phyloP scores from a whole-genome alignment of 352 stramenopile genomes.

The Phytophthora palmivora region DNA sequence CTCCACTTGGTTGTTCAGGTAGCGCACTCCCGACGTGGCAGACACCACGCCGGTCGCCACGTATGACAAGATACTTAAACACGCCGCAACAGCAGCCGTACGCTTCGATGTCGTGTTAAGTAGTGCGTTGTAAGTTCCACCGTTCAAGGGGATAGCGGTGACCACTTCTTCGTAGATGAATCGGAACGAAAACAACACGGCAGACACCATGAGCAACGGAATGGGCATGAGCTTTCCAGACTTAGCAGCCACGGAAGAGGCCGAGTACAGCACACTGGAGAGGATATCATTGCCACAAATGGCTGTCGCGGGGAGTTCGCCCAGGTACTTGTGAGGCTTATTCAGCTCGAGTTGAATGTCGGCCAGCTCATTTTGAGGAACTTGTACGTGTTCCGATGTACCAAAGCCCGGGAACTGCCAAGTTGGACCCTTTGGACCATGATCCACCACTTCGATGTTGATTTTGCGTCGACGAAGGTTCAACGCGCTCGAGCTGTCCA shows the following conservation, averaged over 20 bases:
- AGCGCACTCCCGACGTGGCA: constrained; percentile 73
- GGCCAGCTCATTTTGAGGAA: constrained; percentile 33
- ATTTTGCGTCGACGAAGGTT: constrained; percentile 49
- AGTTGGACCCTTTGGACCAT: constrained; percentile 23
- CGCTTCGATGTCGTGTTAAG: constrained; percentile 90
- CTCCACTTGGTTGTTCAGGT: constrained; percentile 73
- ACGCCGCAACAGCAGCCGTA: constrained; percentile 80
- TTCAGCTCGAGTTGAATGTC: constrained; percentile 42
- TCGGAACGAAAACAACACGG: constrained; percentile 58
- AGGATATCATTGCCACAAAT: constrained; percentile 93
- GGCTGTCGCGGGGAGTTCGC: constrained; percentile 76
- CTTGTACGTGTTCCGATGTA: constrained; percentile 40
- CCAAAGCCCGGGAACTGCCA: constrained; percentile 54
- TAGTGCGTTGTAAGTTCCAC: constrained; percentile 90
- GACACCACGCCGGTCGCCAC: constrained; percentile 83
- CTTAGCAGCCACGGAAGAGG: constrained; percentile 45
- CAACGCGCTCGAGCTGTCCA: constrained; percentile 18
- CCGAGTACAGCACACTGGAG: constrained; percentile 79
- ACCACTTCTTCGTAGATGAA: constrained; percentile 91
- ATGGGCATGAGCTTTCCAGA: constrained; percentile 83
- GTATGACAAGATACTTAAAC: constrained; percentile 89
- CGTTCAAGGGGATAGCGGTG: constrained; percentile 88
- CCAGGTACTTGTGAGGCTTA: constrained; percentile 38
- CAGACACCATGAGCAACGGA: constrained; percentile 75
- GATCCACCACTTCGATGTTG: constrained; percentile 48